These are phyloP conservation scores for Helotiales sp. DNA, from an alignment of 2,329 filamentous ascomycete genomes.

Conservation along the genomic window DNA sequence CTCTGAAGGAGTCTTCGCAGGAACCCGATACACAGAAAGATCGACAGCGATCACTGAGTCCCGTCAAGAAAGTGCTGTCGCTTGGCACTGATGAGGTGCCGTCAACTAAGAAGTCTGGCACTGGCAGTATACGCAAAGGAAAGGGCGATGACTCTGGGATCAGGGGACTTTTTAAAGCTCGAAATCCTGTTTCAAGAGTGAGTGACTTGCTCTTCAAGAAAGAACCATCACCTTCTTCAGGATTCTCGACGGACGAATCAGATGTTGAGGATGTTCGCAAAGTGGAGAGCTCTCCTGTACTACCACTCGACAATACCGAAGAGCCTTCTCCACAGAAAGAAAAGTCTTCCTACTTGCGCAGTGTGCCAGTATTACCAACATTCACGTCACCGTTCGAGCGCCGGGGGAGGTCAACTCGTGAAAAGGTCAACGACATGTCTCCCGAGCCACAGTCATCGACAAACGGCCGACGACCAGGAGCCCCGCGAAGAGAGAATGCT, in stretches of 20 bases:
- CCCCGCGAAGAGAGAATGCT: slow-evolving; percentile 42
- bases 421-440: slow-evolving; percentile 27
- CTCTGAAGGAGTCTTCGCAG: slow-evolving; percentile 28
- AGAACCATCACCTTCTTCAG: slow-evolving; percentile 44
- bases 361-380: slow-evolving; percentile 47
- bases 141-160: slow-evolving; percentile 55
- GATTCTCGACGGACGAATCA: slow-evolving; percentile 48
- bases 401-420: slow-evolving; percentile 33
- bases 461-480: slow-evolving; percentile 23
- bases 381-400: slow-evolving; percentile 50
- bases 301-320: slow-evolving; percentile 15
- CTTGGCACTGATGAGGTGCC: slow-evolving; percentile 46
- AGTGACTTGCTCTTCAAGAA: slow-evolving; percentile 61
- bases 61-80: slow-evolving; percentile 38
- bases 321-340: slow-evolving; percentile 17
- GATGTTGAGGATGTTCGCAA: slow-evolving; percentile 47
- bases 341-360: slow-evolving; percentile 24
- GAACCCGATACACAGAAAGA: slow-evolving; percentile 21
- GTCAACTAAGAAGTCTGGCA: slow-evolving; percentile 47
- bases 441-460: slow-evolving; percentile 35
- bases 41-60: slow-evolving; percentile 38
- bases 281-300: slow-evolving; percentile 35
- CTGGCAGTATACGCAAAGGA: slow-evolving; percentile 47
- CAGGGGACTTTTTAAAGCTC: slow-evolving; percentile 74
- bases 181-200: slow-evolving; percentile 62